Percentiles rank a stretch among this genome's conserved stretches.
These are phyloP conservation scores for Rhodotorula sp. DNA, from an alignment of 1,284 basidiomycete genomes.

Conservation along the genomic window DNA sequence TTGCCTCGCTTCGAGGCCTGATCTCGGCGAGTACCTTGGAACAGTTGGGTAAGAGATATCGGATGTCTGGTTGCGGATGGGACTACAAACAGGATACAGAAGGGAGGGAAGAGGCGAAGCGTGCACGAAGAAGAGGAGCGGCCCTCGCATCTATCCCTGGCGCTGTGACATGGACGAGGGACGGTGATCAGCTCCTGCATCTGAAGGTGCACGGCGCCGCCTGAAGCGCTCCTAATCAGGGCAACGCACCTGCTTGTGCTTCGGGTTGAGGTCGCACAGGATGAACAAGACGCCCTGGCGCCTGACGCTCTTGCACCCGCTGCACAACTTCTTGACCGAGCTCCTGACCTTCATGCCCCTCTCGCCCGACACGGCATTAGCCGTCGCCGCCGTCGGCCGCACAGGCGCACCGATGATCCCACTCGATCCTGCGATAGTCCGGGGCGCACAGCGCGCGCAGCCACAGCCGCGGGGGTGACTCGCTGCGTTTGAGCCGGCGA, in stretches of 20 bases:
- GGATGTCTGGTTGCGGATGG: no score
- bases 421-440: not conserved
- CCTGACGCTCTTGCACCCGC: constrained; percentile 48
- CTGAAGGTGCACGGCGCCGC: no score
- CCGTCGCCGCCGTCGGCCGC: not conserved
- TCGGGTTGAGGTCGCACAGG: constrained; percentile 89
- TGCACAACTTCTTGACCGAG: constrained; percentile 68
- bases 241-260: constrained; percentile 87
- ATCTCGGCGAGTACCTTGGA: no score
- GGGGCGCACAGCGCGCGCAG: constrained; percentile 28
- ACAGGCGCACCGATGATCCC: not conserved
- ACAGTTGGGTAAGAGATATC: no score
- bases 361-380: not conserved
- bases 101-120: no score
- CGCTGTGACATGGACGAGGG: no score
- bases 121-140: no score
- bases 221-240: no score
- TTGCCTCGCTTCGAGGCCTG: no score
- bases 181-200: no score
- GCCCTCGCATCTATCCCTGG: no score
- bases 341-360: constrained; percentile 96
- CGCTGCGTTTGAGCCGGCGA: constrained; percentile 4
- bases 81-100: no score
- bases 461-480: constrained; percentile 26
- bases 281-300: constrained; percentile 91